Conservation (phyloP, 1,139 yeast species). For the Geotrichum klebahnii region DNA sequence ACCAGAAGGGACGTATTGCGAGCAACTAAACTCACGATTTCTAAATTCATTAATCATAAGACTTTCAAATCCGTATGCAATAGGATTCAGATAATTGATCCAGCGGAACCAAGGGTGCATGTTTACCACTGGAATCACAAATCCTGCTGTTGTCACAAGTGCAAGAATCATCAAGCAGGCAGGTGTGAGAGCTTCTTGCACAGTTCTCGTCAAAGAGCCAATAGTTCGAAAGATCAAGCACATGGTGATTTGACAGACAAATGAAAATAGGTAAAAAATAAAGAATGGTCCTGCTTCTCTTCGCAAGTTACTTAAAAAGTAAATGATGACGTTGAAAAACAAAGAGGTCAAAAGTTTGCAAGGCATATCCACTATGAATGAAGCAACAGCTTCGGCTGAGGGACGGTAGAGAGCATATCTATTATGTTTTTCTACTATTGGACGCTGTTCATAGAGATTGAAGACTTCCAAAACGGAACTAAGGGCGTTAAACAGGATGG, state of each 20-base stretch:
- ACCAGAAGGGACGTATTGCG: slow-evolving; percentile 36
- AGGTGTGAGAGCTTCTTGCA: slow-evolving; percentile 69
- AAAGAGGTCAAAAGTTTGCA: slow-evolving; percentile 35
- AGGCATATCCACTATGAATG: slow-evolving; percentile 40
- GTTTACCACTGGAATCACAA: slow-evolving; percentile 46
- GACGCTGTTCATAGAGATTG: slow-evolving; percentile 40
- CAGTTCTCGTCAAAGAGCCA: slow-evolving; percentile 37
- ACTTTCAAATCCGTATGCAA: slow-evolving; percentile 46
- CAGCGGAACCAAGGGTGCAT: slow-evolving; percentile 54
- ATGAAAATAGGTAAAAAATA: slow-evolving; percentile 37
- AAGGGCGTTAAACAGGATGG: slow-evolving; percentile 43
- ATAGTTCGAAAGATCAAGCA: slow-evolving; percentile 56
- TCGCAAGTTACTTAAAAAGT: slow-evolving; percentile 42
- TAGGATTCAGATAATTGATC: slow-evolving; percentile 49
- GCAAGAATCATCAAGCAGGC: slow-evolving; percentile 59
- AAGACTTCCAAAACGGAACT: slow-evolving; percentile 45
- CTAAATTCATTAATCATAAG: slow-evolving; percentile 48
- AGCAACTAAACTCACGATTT: slow-evolving; percentile 43
- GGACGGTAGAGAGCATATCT: slow-evolving; percentile 46
- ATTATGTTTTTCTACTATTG: slow-evolving; percentile 45
- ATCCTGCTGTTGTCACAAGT: slow-evolving; percentile 34
- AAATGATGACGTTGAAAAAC: slow-evolving; percentile 39
- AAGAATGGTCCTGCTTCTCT: slow-evolving; percentile 45
- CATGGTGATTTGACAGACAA: slow-evolving; percentile 43
- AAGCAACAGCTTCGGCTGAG: slow-evolving; percentile 44